Evolutionary conservation across 176 grass and related monocot genomes (phyloP).

Genomic region (Elaeis guineensis): DNA sequence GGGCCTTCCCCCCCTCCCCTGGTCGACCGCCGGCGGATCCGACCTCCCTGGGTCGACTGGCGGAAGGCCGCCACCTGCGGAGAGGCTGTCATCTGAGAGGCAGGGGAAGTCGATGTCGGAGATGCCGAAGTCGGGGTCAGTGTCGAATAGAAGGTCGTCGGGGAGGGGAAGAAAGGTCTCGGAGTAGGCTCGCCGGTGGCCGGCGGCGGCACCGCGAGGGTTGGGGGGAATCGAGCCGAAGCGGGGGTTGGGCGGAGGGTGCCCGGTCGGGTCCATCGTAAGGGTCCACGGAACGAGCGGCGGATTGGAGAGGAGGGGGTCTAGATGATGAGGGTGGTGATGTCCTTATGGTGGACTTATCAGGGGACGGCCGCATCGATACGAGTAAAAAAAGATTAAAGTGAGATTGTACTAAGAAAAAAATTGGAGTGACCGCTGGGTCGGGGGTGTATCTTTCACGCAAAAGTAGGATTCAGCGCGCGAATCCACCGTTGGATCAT

Average conservation of each 20-base stretch:
- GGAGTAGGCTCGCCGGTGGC: slow-evolving; percentile 75
- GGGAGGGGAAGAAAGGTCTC: slow-evolving; percentile 89
- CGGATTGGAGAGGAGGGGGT: too few relatives aligned
- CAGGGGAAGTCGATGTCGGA: slow-evolving; percentile 94
- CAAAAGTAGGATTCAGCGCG: too few relatives aligned
- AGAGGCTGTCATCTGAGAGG: slow-evolving; percentile 73
- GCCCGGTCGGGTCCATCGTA: slow-evolving; percentile 1
- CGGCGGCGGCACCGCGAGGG: neutral
- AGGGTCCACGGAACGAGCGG: too few relatives aligned
- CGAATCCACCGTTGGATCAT: too few relatives aligned
- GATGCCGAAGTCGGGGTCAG: slow-evolving; percentile 74
- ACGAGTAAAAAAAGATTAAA: too few relatives aligned
- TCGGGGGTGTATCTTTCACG: too few relatives aligned
- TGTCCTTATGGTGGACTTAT: too few relatives aligned
- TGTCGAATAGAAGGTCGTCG: slow-evolving; percentile 68
- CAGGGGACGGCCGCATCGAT: too few relatives aligned
- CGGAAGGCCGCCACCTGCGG: slow-evolving; percentile 28
- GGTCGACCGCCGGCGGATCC: slow-evolving; percentile 2
- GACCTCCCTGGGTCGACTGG: neutral
- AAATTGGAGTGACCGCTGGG: too few relatives aligned
- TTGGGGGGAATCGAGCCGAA: neutral
- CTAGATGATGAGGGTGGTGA: too few relatives aligned
- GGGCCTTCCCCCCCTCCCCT: slow-evolving; percentile 13
- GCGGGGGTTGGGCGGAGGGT: slow-evolving; percentile 12
- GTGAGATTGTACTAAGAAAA: too few relatives aligned